Conservation (phyloP, 352 stramenopile genomes). For the Discostella stelligera region DNA sequence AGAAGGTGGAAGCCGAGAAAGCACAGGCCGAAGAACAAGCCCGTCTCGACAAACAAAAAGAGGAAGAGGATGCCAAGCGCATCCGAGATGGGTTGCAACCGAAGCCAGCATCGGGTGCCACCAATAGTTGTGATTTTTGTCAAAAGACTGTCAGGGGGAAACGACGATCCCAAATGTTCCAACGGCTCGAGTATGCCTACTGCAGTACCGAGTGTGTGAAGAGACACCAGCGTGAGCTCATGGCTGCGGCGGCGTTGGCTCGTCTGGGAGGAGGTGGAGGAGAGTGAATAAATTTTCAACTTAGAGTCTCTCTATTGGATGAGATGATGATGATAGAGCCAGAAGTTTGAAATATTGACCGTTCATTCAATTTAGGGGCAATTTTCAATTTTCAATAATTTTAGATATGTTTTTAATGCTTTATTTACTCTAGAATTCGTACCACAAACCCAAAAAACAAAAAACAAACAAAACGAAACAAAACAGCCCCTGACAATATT, state of each 20-base stretch:
- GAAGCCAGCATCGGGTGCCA: slow-evolving; percentile 33
- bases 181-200: slow-evolving; percentile 90
- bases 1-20: slow-evolving; percentile 76
- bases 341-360: no score
- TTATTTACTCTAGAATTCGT: no score
- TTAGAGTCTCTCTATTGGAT: no score
- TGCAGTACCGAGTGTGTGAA: slow-evolving; percentile 92
- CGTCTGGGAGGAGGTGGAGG: slow-evolving; percentile 50
- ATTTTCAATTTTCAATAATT: no score
- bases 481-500: no score
- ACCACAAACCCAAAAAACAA: no score
- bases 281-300: neutral
- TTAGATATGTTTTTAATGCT: no score
- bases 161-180: slow-evolving; percentile 88
- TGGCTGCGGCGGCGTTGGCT: slow-evolving; percentile 89
- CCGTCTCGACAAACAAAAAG: slow-evolving; percentile 43
- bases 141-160: slow-evolving; percentile 84
- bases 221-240: slow-evolving; percentile 89
- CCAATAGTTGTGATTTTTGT: slow-evolving; percentile 80
- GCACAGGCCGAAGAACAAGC: slow-evolving; percentile 64
- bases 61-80: slow-evolving; percentile 61
- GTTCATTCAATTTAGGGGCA: no score
- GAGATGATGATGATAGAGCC: no score
- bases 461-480: no score
- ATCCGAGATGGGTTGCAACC: slow-evolving; percentile 79